A percentile compares a stretch with the other conserved stretches of the same genome.
phyloP scores from a whole-genome alignment of 345 rosid genomes.

The Camelina hispida region DNA sequence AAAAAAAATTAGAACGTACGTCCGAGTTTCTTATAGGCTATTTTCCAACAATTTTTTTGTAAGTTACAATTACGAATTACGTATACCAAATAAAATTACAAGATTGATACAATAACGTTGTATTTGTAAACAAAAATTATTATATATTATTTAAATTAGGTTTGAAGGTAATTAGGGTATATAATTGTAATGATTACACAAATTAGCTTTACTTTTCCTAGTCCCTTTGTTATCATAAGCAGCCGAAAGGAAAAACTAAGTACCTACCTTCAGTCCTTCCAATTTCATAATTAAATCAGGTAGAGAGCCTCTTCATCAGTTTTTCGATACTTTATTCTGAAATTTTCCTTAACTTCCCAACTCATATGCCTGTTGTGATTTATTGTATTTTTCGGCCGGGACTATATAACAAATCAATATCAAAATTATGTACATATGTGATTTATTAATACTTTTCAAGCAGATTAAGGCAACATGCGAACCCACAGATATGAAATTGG shows the following conservation, averaged over 20 bases:
- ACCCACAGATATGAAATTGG: no score
- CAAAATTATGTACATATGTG: no score
- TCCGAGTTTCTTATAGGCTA: background rate
- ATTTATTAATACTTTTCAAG: no score
- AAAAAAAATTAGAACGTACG: background rate
- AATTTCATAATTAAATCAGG: slow-evolving; percentile 36
- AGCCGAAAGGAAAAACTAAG: slow-evolving; percentile 46
- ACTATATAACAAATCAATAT: no score
- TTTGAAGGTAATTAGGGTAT: slow-evolving; percentile 36
- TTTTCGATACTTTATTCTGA: background rate
- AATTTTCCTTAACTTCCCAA: background rate
- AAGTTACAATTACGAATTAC: no score
- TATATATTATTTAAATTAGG: slow-evolving; percentile 16
- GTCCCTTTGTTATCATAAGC: slow-evolving; percentile 43
- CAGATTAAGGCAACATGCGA: no score
- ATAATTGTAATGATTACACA: slow-evolving; percentile 41
- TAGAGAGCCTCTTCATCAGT: slow-evolving; percentile 27
- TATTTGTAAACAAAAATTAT: background rate
- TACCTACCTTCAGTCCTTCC: slow-evolving; percentile 41
- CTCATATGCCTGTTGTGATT: background rate
- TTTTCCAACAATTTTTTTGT: background rate
- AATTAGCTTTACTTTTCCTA: slow-evolving; percentile 33
- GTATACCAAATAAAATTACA: background rate
- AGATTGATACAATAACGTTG: background rate
- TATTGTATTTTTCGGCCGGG: no score